These are phyloP conservation scores for Candida germanica DNA, from an alignment of 805 yeast genomes.

Conservation along the genomic window DNA sequence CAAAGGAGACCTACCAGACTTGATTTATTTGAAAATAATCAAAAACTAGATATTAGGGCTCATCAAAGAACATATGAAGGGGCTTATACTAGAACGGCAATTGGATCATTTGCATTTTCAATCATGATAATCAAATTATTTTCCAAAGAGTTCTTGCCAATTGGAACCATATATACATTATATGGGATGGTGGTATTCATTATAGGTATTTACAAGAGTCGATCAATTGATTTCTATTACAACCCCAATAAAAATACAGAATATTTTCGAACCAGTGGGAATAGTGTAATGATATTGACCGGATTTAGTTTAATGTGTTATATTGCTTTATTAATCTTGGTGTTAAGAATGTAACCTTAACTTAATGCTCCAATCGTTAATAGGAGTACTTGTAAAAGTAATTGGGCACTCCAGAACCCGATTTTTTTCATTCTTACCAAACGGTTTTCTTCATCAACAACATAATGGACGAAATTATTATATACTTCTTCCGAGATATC, in stretches of 20 bases:
- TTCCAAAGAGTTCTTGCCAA: constrained; percentile 57
- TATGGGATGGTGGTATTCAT: constrained; percentile 49
- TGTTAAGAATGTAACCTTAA: constrained; percentile 37
- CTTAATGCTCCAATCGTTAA: constrained; percentile 71
- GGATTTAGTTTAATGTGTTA: constrained; percentile 51
- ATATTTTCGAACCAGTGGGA: constrained; percentile 60
- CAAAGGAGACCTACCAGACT: constrained; percentile 30
- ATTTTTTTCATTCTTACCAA: constrained; percentile 72
- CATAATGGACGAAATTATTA: constrained; percentile 85
- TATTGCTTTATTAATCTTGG: constrained; percentile 47
- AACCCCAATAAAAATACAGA: constrained; percentile 34
- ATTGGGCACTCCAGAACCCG: constrained; percentile 89
- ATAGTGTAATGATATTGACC: constrained; percentile 52
- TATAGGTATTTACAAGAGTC: constrained; percentile 37
- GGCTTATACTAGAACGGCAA: constrained; percentile 71
- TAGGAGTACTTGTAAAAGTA: constrained; percentile 67
- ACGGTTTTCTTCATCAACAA: constrained; percentile 80
- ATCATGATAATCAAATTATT: constrained; percentile 64
- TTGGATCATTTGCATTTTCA: constrained; percentile 65
- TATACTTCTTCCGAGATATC: constrained; percentile 87
- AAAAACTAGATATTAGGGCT: constrained; percentile 56
- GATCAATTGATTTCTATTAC: constrained; percentile 35
- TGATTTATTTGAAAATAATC: constrained; percentile 36
- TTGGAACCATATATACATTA: constrained; percentile 63
- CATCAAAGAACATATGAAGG: constrained; percentile 85